Evolutionary conservation across 2,329 filamentous ascomycete species (phyloP), one percentile per base, ranked within the genome.

Genomic region (Aspergillus floridensis): DNA sequence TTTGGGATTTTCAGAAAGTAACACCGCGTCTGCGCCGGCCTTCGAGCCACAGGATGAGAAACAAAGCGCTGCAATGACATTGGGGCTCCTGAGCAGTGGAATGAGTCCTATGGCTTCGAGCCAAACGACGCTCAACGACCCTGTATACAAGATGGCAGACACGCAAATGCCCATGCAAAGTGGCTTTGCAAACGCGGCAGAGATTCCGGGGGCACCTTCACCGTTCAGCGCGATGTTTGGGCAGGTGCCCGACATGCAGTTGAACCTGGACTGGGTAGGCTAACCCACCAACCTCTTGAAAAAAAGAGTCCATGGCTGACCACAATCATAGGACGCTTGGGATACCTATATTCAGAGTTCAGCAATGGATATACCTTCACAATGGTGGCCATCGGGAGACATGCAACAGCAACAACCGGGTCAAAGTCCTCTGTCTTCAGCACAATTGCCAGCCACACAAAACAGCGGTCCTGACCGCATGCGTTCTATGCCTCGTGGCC

Each of bases 331-430:
- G 86, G 84, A 88, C 62, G 85, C 86, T 29, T 89, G 86, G 86
- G 87, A 90, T 69, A 84, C 81, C 6, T 89, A 88, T 66, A 84
- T 89, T 51, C 86, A 89, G 70, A 85, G 84, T 55, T 80, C 84
- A 5, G 79, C 71, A 6, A 63, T 80, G 35, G 79, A 81, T 51
- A 68, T 74, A 10, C 65, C 73, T 14, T 77, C 70, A 47, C 73
- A 74, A 51, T 71, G 74, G 57, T 79, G 76, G 77, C 68, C 70
- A 16, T 71, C 71, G 50, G 67, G 68, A 57, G 74, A 77, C 49
- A 49, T 68, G n/a, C 68, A 72, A 57, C 68, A 71, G 38, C 72
- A 66, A 41, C 61, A 63, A 44, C 14, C 38, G 46, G 38, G 63
- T 5, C 46, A 66, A 22, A 66, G 56, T 41, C 65, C 71, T 11